Conservation (phyloP, 2,329 filamentous ascomycete species). For the Fusarium oxysporum region DNA sequence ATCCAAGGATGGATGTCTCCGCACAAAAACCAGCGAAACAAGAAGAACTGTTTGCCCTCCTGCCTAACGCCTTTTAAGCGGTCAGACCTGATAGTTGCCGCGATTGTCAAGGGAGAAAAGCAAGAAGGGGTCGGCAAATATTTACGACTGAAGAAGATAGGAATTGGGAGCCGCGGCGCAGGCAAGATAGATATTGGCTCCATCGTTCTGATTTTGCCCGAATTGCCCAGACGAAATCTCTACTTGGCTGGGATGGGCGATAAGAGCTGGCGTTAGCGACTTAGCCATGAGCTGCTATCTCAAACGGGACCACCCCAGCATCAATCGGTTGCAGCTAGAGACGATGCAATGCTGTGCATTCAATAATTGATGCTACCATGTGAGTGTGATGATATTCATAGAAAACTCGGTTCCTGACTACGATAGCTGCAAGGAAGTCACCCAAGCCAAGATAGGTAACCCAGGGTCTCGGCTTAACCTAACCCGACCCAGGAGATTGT, state of each 20-base stretch:
- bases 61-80: conserved; percentile 32
- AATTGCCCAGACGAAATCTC: background rate
- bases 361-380: conserved; percentile 17
- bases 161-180: background rate
- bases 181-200: background rate
- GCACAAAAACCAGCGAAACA: conserved; percentile 20
- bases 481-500: conserved; percentile 6
- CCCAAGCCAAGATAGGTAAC: conserved; percentile 14
- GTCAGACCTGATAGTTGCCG: conserved; percentile 44
- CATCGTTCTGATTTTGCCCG: background rate
- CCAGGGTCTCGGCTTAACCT: background rate
- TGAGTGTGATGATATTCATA: conserved; percentile 3
- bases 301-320: background rate
- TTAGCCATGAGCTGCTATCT: background rate
- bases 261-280: conserved; percentile 8
- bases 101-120: conserved; percentile 34
- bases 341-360: conserved; percentile 19
- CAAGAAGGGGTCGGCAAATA: background rate
- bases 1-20: conserved; percentile 18
- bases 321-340: background rate
- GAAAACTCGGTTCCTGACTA: conserved; percentile 34
- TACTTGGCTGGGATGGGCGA: background rate
- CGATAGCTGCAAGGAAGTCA: conserved; percentile 23
- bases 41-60: conserved; percentile 20
- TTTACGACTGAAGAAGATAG: background rate